A percentile compares a stretch with the other conserved stretches of the same genome.
Evolutionary conservation across 1,284 basidiomycete genomes (phyloP).

Genomic region (Wallemia hederae): DNA sequence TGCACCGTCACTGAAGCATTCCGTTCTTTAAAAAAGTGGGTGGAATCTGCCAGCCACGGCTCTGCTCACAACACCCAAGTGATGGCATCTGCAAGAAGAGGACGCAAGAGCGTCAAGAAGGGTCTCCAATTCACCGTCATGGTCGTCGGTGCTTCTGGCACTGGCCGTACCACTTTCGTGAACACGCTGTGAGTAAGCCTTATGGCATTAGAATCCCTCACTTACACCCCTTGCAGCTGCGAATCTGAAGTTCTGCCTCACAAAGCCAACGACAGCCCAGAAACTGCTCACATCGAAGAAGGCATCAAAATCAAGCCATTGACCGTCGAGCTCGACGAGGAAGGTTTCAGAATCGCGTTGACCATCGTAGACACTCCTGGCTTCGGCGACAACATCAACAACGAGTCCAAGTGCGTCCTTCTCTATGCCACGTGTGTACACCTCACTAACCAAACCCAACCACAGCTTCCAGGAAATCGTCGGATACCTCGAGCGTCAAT

Average conservation of each 20-base stretch:
- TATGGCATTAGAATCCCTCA: slow-evolving; percentile 36
- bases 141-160: slow-evolving; percentile 50
- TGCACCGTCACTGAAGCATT: too few species aligned
- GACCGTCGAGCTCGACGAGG: slow-evolving; percentile 91
- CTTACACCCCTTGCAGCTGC: slow-evolving; percentile 18
- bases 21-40: not conserved
- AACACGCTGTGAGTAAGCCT: slow-evolving; percentile 66
- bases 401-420: slow-evolving; percentile 64
- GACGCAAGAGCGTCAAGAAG: slow-evolving; percentile 77
- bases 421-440: not conserved
- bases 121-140: slow-evolving; percentile 84
- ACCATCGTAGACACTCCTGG: slow-evolving; percentile 98
- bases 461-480: slow-evolving; percentile 81
- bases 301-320: slow-evolving; percentile 86
- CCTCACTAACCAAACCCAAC: not conserved
- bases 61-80: not conserved
- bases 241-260: slow-evolving; percentile 22
- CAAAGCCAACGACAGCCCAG: slow-evolving; percentile 58
- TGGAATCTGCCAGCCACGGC: not conserved
- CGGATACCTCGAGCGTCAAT: slow-evolving; percentile 90
- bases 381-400: slow-evolving; percentile 96
- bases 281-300: slow-evolving; percentile 75
- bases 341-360: slow-evolving; percentile 86
- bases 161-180: slow-evolving; percentile 86
- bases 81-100: slow-evolving; percentile 43